phyloP scores from a whole-genome alignment of 441 rosid genomes.

The Pelargonium australe region DNA sequence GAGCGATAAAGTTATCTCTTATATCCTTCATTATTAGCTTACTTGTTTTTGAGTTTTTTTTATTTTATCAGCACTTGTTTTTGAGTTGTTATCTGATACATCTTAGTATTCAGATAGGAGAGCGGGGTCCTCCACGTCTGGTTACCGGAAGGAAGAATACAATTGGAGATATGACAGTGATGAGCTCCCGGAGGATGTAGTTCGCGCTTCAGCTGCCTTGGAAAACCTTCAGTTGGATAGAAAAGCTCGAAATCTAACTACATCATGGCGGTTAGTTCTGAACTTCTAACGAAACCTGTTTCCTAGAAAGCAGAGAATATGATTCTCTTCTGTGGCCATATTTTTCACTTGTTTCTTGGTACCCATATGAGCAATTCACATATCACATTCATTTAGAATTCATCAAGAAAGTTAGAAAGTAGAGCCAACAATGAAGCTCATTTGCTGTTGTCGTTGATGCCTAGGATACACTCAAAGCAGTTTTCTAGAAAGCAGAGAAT shows the following conservation, averaged over 20 bases:
- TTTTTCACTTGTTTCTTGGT: no score
- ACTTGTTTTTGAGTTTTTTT: background rate
- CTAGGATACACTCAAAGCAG: no score
- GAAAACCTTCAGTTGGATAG: conserved; percentile 14
- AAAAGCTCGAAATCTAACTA: conserved; percentile 15
- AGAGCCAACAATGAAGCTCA: no score
- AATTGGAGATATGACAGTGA: conserved; percentile 13
- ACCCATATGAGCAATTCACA: no score
- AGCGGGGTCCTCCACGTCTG: conserved; percentile 5
- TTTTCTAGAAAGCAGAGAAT: no score
- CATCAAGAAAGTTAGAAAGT: no score
- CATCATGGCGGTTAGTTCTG: conserved; percentile 9
- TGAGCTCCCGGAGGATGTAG: conserved; percentile 12
- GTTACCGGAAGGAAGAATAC: conserved; percentile 12
- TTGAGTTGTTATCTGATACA: conserved; percentile 1
- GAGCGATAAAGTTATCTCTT: background rate
- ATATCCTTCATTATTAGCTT: background rate
- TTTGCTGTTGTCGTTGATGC: no score
- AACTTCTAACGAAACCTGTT: background rate
- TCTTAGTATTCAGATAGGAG: conserved; percentile 7
- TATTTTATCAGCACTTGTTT: no score
- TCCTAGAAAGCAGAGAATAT: no score
- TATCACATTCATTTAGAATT: no score
- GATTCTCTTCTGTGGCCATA: no score
- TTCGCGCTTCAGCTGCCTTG: conserved; percentile 13